Evolutionary conservation across 495 filamentous ascomycete species (phyloP).

Genomic region (Letharia columbiana): DNA sequence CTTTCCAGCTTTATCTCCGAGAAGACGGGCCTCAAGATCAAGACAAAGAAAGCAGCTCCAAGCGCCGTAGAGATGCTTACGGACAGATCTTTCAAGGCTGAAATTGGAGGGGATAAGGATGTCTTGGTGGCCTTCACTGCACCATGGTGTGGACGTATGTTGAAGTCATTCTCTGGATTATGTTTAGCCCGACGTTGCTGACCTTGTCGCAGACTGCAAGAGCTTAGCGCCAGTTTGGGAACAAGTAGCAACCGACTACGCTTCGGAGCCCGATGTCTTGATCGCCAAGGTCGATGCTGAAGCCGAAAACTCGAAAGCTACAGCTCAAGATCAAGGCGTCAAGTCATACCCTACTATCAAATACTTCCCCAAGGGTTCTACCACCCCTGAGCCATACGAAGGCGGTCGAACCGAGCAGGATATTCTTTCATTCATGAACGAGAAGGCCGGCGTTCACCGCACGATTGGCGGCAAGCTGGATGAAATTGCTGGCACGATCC

Average conservation of each 20-base stretch:
- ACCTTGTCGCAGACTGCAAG: slow-evolving; percentile 73
- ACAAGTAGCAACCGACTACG: slow-evolving; percentile 72
- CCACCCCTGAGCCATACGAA: slow-evolving; percentile 60
- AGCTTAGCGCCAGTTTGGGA: slow-evolving; percentile 86
- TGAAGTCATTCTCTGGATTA: slow-evolving; percentile 1
- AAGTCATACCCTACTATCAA: slow-evolving; percentile 92
- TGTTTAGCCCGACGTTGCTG: slow-evolving; percentile 24
- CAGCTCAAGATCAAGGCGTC: slow-evolving; percentile 68
- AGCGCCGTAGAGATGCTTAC: slow-evolving; percentile 74
- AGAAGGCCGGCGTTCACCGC: slow-evolving; percentile 83
- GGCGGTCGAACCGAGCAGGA: slow-evolving; percentile 71
- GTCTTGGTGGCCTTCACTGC: slow-evolving; percentile 94
- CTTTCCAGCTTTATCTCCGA: slow-evolving; percentile 71
- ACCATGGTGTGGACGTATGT: slow-evolving; percentile 95
- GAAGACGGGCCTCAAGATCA: slow-evolving; percentile 77
- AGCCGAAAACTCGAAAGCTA: slow-evolving; percentile 69
- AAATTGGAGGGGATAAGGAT: slow-evolving; percentile 76
- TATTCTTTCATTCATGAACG: slow-evolving; percentile 76
- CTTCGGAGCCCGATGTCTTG: slow-evolving; percentile 62
- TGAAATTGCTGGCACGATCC: slow-evolving; percentile 71
- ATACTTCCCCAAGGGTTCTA: slow-evolving; percentile 89
- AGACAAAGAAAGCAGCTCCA: slow-evolving; percentile 58
- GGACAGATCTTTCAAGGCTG: slow-evolving; percentile 66
- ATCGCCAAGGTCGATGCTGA: slow-evolving; percentile 95
- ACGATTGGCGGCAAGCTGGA: slow-evolving; percentile 73